phyloP scores from a whole-genome alignment of 176 grass and related monocot species.

The Otatea glauca region DNA sequence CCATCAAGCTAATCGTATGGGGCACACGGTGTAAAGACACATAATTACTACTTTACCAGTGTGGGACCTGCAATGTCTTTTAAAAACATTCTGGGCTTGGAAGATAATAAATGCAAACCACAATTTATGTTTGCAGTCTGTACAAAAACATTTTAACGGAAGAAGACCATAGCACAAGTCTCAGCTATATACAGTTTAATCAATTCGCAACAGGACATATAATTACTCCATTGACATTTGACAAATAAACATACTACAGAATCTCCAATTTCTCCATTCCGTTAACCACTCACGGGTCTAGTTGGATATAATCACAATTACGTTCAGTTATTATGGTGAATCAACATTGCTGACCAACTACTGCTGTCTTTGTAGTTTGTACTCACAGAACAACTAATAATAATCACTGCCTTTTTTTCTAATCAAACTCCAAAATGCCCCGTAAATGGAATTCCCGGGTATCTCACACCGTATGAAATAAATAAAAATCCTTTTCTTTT shows the following conservation, averaged over 20 bases:
- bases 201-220: background rate
- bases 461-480: constrained; percentile 1
- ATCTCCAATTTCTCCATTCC: background rate
- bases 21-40: background rate
- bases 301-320: background rate
- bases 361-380: background rate
- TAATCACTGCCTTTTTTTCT: background rate
- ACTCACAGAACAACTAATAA: background rate
- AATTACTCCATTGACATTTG: constrained; percentile 9
- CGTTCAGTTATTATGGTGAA: constrained; percentile 20
- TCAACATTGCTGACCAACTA: background rate
- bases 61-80: background rate
- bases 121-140: background rate
- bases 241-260: background rate
- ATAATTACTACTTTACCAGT: background rate
- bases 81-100: background rate
- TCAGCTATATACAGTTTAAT: background rate
- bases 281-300: background rate
- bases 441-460: background rate
- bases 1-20: background rate
- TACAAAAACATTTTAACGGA: constrained; percentile 8
- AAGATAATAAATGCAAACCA: constrained; percentile 10
- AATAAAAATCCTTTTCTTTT: constrained; percentile 5
- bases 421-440: constrained; percentile 11
- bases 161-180: constrained; percentile 22